A percentile compares a stretch with the other conserved stretches of the same genome.
These are phyloP conservation scores for Syzygium aromaticum DNA, from an alignment of 345 rosid species.

Conservation along the genomic window DNA sequence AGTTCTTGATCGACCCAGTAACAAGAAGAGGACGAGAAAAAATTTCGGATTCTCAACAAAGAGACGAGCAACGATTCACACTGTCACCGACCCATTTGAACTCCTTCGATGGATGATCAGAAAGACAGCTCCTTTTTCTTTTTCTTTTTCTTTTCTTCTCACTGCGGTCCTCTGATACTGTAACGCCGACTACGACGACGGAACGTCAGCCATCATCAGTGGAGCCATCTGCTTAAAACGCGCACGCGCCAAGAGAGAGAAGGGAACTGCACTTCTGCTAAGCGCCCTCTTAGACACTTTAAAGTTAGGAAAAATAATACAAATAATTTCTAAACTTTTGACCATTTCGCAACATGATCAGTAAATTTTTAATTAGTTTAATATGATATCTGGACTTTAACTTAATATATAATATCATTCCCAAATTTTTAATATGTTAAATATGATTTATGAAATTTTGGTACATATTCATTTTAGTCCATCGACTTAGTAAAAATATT, in stretches of 20 bases:
- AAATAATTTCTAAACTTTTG: no score
- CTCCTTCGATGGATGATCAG: neutral
- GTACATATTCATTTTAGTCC: no score
- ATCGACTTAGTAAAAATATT: no score
- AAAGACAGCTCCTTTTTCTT: neutral
- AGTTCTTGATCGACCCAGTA: neutral
- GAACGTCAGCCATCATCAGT: neutral
- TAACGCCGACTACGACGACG: neutral
- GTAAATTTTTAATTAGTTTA: no score
- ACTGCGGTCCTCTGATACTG: neutral
- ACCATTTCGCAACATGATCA: no score
- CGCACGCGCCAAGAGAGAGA: neutral
- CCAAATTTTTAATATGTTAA: no score
- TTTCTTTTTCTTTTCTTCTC: no score
- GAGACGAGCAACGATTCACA: neutral
- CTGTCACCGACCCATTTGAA: neutral
- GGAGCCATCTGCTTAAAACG: neutral
- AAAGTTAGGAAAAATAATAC: neutral
- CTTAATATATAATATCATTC: no score
- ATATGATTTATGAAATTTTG: no score
- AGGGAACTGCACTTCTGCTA: neutral
- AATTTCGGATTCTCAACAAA: neutral
- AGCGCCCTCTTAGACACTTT: neutral
- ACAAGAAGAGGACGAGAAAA: neutral
- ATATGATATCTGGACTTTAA: no score